phyloP scores from a whole-genome alignment of 2,329 filamentous ascomycete genomes.

The Pezizomycotina sp. region DNA sequence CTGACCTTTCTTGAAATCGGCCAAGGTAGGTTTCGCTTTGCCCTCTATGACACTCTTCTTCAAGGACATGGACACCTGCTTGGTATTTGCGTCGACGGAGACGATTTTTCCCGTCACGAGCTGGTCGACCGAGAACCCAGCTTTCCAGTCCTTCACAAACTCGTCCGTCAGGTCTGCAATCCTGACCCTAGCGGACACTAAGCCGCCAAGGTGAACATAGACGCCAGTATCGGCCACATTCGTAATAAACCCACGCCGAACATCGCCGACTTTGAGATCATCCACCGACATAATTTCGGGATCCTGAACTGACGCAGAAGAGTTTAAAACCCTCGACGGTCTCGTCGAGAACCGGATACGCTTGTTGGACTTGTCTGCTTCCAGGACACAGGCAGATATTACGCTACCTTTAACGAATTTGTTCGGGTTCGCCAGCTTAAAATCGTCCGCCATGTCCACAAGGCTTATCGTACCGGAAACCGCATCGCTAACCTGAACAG shows the following conservation, averaged over 20 bases:
- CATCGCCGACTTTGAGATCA: constrained; percentile 59
- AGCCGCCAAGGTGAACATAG: constrained; percentile 68
- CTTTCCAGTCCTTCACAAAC: constrained; percentile 92
- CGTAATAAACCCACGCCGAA: constrained; percentile 83
- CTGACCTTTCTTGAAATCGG: constrained; percentile 56
- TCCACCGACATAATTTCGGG: constrained; percentile 54
- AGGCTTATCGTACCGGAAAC: constrained; percentile 67
- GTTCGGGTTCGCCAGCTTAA: constrained; percentile 57
- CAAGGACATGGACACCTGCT: constrained; percentile 68
- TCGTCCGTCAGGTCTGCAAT: constrained; percentile 79
- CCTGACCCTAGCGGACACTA: constrained; percentile 65
- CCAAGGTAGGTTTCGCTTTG: constrained; percentile 49
- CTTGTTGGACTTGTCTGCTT: constrained; percentile 71
- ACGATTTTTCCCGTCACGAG: constrained; percentile 76
- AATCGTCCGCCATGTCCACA: constrained; percentile 75
- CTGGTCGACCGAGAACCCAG: constrained; percentile 71
- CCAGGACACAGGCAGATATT: constrained; percentile 68
- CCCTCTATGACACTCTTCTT: constrained; percentile 65
- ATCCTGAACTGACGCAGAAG: constrained; percentile 63
- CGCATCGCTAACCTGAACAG: constrained; percentile 68
- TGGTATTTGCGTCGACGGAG: constrained; percentile 48
- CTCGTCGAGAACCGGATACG: constrained; percentile 64
- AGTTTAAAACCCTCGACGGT: constrained; percentile 78
- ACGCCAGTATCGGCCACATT: constrained; percentile 77
- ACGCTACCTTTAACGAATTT: constrained; percentile 71